A percentile compares a stretch with the other conserved stretches of the same genome.
Evolutionary conservation across 371 early-diverging fungal species (phyloP).

Genomic region (Haplosporangium sp.): DNA sequence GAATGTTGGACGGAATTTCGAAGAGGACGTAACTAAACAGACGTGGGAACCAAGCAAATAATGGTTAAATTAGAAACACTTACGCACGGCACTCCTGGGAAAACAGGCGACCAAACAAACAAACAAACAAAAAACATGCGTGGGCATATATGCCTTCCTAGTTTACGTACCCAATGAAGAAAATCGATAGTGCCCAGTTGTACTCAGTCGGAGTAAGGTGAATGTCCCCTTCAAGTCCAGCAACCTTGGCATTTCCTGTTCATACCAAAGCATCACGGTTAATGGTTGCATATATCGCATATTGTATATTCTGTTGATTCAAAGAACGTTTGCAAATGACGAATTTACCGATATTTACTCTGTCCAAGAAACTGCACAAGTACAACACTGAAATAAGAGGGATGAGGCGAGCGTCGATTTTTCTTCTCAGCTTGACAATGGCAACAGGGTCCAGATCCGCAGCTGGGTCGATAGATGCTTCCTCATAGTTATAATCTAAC

Average conservation of each 20-base stretch:
- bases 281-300: too few species aligned
- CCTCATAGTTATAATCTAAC: conserved; percentile 15
- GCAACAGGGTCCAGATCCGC: conserved; percentile 24
- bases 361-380: conserved; percentile 79
- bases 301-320: too few species aligned
- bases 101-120: conserved; percentile 4
- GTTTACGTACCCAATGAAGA: conserved; percentile 69
- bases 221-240: conserved; percentile 60
- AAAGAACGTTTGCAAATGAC: too few species aligned
- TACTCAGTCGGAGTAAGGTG: conserved; percentile 60
- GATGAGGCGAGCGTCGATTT: conserved; percentile 74
- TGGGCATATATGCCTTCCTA: not conserved
- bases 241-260: conserved; percentile 69
- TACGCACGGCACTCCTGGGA: not conserved
- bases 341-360: conserved; percentile 77
- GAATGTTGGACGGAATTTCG: conserved; percentile 79
- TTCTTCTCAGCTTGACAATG: conserved; percentile 63
- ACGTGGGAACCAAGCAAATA: not conserved
- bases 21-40: conserved; percentile 62
- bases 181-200: conserved; percentile 70
- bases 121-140: not conserved
- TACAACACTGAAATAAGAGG: conserved; percentile 78
- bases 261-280: too few species aligned
- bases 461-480: not conserved
- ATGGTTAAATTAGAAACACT: not conserved